phyloP scores from a whole-genome alignment of 2,329 filamentous ascomycete species.

The Aspergillus calidoustus region DNA sequence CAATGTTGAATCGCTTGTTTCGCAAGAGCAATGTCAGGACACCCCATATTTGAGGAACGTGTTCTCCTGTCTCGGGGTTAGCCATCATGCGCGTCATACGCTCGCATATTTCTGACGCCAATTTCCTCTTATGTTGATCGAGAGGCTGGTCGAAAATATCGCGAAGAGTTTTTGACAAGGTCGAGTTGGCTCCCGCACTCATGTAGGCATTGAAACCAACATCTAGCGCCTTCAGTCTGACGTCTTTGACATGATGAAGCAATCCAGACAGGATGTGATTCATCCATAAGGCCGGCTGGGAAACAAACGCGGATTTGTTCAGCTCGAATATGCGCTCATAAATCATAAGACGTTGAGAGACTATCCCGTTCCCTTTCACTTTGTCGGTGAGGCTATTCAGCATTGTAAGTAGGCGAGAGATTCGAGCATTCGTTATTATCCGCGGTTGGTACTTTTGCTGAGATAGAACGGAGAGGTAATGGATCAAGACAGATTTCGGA shows the following conservation, averaged over 20 bases:
- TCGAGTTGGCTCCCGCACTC: conserved; percentile 69
- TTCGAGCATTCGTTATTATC: conserved; percentile 73
- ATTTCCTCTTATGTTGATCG: conserved; percentile 59
- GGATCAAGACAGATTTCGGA: conserved; percentile 78
- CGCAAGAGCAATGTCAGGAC: conserved; percentile 78
- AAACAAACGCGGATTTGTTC: conserved; percentile 70
- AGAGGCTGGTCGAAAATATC: conserved; percentile 55
- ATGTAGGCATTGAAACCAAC: conserved; percentile 74
- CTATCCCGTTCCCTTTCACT: conserved; percentile 78
- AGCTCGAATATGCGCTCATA: conserved; percentile 79
- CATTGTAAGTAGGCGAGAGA: conserved; percentile 70
- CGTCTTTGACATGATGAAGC: conserved; percentile 77
- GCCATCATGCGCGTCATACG: conserved; percentile 70
- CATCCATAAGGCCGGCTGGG: conserved; percentile 75
- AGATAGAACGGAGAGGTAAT: conserved; percentile 78
- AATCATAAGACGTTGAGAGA: conserved; percentile 75
- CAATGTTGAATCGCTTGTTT: conserved; percentile 60
- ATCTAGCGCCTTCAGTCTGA: conserved; percentile 73
- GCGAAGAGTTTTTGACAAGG: conserved; percentile 67
- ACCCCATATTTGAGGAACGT: conserved; percentile 89
- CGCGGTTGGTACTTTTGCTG: conserved; percentile 78
- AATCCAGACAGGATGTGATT: conserved; percentile 81
- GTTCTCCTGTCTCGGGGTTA: conserved; percentile 61
- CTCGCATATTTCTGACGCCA: conserved; percentile 70
- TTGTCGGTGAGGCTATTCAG: conserved; percentile 75